A percentile compares a stretch with the other conserved stretches of the same genome.
These are phyloP conservation scores for Hypsizygus ulmarius DNA, from an alignment of 1,284 basidiomycete genomes.

Conservation along the genomic window DNA sequence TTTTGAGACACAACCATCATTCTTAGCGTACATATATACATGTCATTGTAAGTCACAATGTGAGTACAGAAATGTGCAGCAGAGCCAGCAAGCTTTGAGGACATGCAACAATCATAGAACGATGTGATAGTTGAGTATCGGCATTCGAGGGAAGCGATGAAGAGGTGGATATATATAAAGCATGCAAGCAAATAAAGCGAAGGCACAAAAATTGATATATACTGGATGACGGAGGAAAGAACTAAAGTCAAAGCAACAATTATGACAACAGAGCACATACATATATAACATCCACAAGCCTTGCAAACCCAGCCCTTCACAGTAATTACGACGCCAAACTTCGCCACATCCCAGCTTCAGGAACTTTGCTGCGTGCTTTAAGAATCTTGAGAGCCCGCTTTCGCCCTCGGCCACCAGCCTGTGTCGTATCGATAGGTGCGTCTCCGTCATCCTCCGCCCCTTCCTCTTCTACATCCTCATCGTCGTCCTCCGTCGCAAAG, in stretches of 20 bases:
- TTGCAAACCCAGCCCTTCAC: neutral
- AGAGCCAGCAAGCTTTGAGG: no score
- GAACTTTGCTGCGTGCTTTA: constrained; percentile 56
- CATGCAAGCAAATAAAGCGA: constrained; percentile 12
- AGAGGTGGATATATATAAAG: no score
- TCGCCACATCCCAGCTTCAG: constrained; percentile 73
- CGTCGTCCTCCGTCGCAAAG: constrained; percentile 46
- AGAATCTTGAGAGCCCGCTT: constrained; percentile 64
- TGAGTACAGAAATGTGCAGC: no score
- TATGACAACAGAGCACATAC: constrained; percentile 12
- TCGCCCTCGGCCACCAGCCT: constrained; percentile 46
- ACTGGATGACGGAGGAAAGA: neutral
- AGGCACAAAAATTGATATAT: constrained; percentile 6
- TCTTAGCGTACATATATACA: no score
- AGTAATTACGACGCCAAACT: constrained; percentile 51
- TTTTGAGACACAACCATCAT: no score
- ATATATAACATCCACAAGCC: constrained; percentile 1
- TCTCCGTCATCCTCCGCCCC: constrained; percentile 39
- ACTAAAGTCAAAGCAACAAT: constrained; percentile 9
- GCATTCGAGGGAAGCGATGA: neutral
- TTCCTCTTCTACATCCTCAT: constrained; percentile 42
- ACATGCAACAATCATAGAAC: no score
- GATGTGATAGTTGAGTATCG: neutral
- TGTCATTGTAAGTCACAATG: no score
- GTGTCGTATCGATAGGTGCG: constrained; percentile 17